These are phyloP conservation scores for Vitis hybrid DNA, from an alignment of 177 flowering plant species.

Conservation along the genomic window DNA sequence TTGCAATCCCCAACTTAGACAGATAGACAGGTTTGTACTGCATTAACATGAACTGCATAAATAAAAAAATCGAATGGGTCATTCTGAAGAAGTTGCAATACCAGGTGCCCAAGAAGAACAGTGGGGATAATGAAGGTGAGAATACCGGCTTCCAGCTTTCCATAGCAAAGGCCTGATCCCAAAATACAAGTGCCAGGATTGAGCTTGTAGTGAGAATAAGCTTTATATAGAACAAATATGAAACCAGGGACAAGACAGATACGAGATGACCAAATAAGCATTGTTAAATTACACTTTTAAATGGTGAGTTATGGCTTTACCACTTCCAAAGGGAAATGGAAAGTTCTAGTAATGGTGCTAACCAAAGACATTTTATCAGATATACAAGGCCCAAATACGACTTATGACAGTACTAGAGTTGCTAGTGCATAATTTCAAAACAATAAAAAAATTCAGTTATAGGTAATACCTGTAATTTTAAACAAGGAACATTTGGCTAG, in stretches of 20 bases:
- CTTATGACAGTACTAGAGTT: background rate
- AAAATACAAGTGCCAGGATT: background rate
- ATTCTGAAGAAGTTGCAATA: conserved; percentile 23
- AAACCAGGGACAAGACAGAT: background rate
- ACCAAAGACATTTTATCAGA: background rate
- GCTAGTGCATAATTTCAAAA: too few species aligned
- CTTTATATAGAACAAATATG: background rate
- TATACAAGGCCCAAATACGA: background rate
- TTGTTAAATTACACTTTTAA: background rate
- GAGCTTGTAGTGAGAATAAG: background rate
- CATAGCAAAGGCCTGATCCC: conserved; percentile 85
- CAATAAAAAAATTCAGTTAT: background rate
- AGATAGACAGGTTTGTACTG: background rate
- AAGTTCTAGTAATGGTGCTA: background rate
- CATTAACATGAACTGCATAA: background rate
- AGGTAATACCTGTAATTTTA: background rate
- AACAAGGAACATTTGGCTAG: too few species aligned
- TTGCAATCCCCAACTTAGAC: too few species aligned
- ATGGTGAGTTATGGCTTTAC: background rate
- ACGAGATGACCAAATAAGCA: background rate
- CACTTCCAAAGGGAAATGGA: background rate
- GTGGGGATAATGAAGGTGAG: conserved; percentile 81
- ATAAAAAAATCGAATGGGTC: background rate
- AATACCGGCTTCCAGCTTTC: conserved; percentile 92
- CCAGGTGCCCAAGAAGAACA: conserved; percentile 93